Evolutionary conservation across 2,329 filamentous ascomycete species (phyloP), one percentile per base, ranked within the genome.

Genomic region (Sclerotinia glacialis): DNA sequence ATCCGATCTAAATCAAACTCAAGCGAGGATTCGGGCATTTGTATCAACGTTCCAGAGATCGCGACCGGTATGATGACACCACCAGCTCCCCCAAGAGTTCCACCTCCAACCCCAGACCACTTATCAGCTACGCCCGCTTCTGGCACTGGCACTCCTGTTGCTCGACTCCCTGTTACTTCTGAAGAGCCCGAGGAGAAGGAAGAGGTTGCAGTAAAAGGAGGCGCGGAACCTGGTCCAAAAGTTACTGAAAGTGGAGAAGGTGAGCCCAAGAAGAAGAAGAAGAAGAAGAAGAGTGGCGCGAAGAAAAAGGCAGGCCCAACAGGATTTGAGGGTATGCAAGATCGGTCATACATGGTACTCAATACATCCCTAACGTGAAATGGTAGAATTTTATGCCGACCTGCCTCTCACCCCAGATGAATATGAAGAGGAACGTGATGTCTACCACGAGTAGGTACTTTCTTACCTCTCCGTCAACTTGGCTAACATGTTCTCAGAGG

Each of bases 401-500:
- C 83, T 88, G 0, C 93, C 93, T 0, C 79, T 96, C 68, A 93
- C 89, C 0, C 87, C 89, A 2, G 70, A 82, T 0, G 88, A 96
- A 74, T 83, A 85, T 59, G 78, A 83, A 3, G 83, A 89, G 61
- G 91, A 96, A 74, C 79, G 83, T 26, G 81, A 84, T 16, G 79
- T 95, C 31, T 99, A 97, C 74, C 77, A 86, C 70, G 76, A 79
- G 81, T 90, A 80, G 76, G 87, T 64, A 26, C 5, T 18, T 2
- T 34, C 50, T 26, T 26, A 7, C 9, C 28, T 21, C 16, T 56
- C 21, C n/a, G 40, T 71, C 78, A 70, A 77, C 66, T n/a, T 64
- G 5, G 16, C 64, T 67, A 56, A 67, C 54, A 52, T 31, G 11
- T 55, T 46, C 55, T 49, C 67, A 87, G 84, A 11, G 74, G 79